Base-by-base conservation (phyloP, 768 basidiomycete species). In the Suillus lakei region DNA sequence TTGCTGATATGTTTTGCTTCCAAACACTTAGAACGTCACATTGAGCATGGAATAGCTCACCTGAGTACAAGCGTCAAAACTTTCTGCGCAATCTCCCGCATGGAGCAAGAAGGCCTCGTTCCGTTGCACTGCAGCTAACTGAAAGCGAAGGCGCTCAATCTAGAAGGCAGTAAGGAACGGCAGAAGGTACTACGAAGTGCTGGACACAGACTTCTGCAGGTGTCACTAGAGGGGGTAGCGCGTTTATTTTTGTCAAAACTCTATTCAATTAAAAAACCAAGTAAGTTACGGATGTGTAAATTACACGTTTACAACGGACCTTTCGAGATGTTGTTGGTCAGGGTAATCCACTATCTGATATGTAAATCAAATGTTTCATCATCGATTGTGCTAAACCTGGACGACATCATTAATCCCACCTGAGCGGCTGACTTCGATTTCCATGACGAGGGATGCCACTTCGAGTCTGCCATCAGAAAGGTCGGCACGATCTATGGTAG, bases 61-160 rank as follows among this genome's bases (percentile, higher is more conserved):
- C 67, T 93, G 87, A 0, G 92, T 95, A 74, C 94, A 96, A 0
- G 93, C 94, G 70, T 93, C 91, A 72, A 97, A 96, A 75, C 93
- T 91, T 77, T 96, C 94, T n/a, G 95, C 96, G 71, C 98, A 99
- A 73, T 99, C 98, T 2, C 98, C 98, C 0, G 98, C 98, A 67
- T 99, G 98, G 3, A 99, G 85, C 43, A 99, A 83, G 78, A 99
- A 99, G 0, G 95, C 95, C 71, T 96, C 88, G 67, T 94, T 93
- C 23, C 84, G 84, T 70, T 98, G 91, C 3, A 96, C 95, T 41
- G 87, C 87, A 39, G 83, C 80, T 23, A 98, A 81, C 67, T 96
- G 94, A 73, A 88, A 83, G 59, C 95, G 85, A 63, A 98, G 83
- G 12, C 94, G 86, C 75, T 95, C 92, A 73, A 95, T 91, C 93